Base-by-base conservation (phyloP, 2,329 filamentous ascomycete genomes). In the Hypoxylon sp. region DNA sequence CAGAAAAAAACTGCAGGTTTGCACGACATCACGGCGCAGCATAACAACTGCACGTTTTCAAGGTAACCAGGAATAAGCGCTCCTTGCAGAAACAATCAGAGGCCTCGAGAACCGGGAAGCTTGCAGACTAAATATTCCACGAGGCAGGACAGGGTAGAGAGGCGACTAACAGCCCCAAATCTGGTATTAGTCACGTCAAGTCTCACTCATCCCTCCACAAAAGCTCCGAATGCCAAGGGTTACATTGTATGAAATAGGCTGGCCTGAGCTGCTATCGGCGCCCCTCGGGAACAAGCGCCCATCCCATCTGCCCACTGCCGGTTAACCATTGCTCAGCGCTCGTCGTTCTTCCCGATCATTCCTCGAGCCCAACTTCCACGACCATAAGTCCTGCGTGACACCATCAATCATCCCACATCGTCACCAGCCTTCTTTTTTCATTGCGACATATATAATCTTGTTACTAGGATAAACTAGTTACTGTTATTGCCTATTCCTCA, bases 371-470 rank as follows among this genome's bases (percentile, higher is more conserved):
- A 61, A 67, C 63, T 61, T 57, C 52, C 25, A 63, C 32, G 50
- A 45, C 47, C 23, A 54, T 46, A 62, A 67, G 59, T 64, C 48
- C 63, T 63, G 68, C 65, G 68, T 70, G 68, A 70, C 63, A 53
- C 61, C 66, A 61, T 66, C 37, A 63, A 69, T 70, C 68, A 65
- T 68, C 68, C 65, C 68, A 68, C 65, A 62, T 63, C 57, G 50
- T 70, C 68, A 70, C 65, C 66, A 67, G 66, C 63, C 63, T 43
- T 58, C 60, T 47, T 58, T 62, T 53, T 51, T 45, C 29, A 43
- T 25, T 30, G 43, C 39, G 27, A 61, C 50, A 66, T 67, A 65
- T 67, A 67, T 63, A 67, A 27, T 50, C 30, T 30, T 48, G 14
- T 14, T 32, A 50, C 21, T 47, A 37, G 52, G 46, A 39, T 39